phyloP scores from a whole-genome alignment of 1,284 basidiomycete genomes.

The Irpex sp. region DNA sequence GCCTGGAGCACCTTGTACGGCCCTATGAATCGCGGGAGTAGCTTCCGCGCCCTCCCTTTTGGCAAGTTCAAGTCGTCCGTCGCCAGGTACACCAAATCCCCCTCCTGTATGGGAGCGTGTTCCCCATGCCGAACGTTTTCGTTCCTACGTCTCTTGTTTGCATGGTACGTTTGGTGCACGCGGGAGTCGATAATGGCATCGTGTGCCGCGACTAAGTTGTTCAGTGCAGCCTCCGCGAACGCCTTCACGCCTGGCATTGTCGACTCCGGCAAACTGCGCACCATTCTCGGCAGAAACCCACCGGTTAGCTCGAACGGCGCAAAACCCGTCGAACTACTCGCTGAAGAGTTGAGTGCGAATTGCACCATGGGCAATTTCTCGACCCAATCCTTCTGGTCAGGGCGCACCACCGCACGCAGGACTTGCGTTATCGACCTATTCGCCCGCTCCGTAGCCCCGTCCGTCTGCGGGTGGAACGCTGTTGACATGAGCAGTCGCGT shows the following conservation, averaged over 20 bases:
- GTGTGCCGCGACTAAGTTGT: conserved; percentile 17
- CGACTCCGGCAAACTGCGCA: not conserved
- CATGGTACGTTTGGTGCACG: conserved; percentile 13
- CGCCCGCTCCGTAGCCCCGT: conserved; percentile 34
- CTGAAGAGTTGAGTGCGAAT: conserved; percentile 16
- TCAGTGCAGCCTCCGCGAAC: conserved; percentile 14
- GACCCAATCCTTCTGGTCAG: conserved; percentile 37
- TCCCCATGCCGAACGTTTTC: conserved; percentile 1
- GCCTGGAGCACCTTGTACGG: conserved; percentile 23
- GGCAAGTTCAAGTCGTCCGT: conserved; percentile 23
- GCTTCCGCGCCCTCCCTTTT: conserved; percentile 27
- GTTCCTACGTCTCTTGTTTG: conserved; percentile 15
- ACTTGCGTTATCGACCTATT: conserved; percentile 38
- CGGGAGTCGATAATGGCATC: conserved; percentile 22
- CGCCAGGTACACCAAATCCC: not conserved
- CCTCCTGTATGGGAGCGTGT: not conserved
- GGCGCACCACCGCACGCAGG: conserved; percentile 28
- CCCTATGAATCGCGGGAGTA: conserved; percentile 30
- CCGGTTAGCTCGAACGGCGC: conserved; percentile 27
- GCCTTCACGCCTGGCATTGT: conserved; percentile 10
- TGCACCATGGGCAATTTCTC: conserved; percentile 30
- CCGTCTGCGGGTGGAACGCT: conserved; percentile 22
- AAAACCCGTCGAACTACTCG: not conserved
- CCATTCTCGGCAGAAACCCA: conserved; percentile 9
- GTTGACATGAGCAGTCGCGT: conserved; percentile 36